Percentiles rank a stretch among this genome's conserved stretches.
Conservation (phyloP, 1,139 yeast species). For the Protomyces inundatus region DNA sequence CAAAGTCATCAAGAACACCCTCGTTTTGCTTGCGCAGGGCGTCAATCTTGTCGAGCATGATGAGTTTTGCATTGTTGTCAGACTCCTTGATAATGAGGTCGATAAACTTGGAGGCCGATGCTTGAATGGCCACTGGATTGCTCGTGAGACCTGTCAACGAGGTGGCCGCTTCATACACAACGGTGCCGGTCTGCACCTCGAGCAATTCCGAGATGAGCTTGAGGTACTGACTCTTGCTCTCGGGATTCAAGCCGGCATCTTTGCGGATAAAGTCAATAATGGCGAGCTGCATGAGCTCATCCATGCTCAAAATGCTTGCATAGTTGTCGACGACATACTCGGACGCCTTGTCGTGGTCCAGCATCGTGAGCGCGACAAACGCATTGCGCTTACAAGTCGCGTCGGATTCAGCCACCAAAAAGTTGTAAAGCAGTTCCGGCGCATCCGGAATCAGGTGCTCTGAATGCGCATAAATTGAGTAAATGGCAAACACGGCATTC, state of each 20-base stretch:
- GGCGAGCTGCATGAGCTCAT: constrained; percentile 80
- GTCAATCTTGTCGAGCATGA: constrained; percentile 79
- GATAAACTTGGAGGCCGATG: constrained; percentile 76
- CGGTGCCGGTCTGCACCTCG: constrained; percentile 68
- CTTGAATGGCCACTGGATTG: constrained; percentile 62
- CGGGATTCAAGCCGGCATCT: constrained; percentile 43
- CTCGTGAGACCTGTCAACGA: constrained; percentile 70
- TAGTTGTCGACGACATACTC: constrained; percentile 72
- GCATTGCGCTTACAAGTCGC: constrained; percentile 95
- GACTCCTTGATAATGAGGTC: constrained; percentile 87
- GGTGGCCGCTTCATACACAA: constrained; percentile 85
- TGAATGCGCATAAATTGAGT: constrained; percentile 66
- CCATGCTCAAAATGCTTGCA: constrained; percentile 59
- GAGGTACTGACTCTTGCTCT: constrained; percentile 65
- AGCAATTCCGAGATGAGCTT: constrained; percentile 67
- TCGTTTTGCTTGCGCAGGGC: constrained; percentile 71
- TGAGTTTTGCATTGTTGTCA: constrained; percentile 87
- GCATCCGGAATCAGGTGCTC: constrained; percentile 92
- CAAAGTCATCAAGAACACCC: constrained; percentile 77
- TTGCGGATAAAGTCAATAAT: constrained; percentile 81
- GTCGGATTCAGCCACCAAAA: constrained; percentile 77
- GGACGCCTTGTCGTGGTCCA: constrained; percentile 81
- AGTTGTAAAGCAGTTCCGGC: constrained; percentile 68
- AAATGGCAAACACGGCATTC: constrained; percentile 89
- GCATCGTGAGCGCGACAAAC: constrained; percentile 74